Conservation (phyloP, 306 rosid species). For the Cajanus cajan region DNA sequence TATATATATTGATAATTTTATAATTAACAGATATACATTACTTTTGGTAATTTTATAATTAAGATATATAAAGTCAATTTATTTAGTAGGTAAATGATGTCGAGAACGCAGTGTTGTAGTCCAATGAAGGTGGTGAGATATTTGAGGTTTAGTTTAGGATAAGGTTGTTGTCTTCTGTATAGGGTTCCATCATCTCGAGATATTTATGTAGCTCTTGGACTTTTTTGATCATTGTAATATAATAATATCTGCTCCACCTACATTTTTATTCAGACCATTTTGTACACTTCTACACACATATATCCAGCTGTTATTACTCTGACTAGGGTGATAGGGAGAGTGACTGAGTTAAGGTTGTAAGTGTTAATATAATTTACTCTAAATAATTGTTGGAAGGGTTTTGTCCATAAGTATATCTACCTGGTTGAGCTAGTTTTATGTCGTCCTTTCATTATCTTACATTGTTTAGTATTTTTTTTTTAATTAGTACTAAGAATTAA, state of each 20-base stretch:
- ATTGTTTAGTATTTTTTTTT: background rate
- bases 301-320: background rate
- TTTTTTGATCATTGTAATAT: background rate
- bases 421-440: background rate
- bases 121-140: too few relatives aligned
- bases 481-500: too few relatives aligned
- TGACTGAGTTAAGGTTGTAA: background rate
- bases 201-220: conserved; percentile 40
- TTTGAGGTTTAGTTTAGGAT: too few relatives aligned
- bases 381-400: too few relatives aligned
- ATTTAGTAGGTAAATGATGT: too few relatives aligned
- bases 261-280: conserved; percentile 1
- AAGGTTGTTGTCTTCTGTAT: conserved; percentile 30
- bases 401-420: background rate
- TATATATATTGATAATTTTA: too few relatives aligned
- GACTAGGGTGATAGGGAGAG: background rate
- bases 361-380: too few relatives aligned
- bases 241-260: background rate
- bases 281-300: background rate
- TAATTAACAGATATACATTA: too few relatives aligned
- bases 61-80: too few relatives aligned
- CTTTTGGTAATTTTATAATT: too few relatives aligned
- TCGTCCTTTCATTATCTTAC: background rate
- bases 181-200: conserved; percentile 29
- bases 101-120: too few relatives aligned